A percentile compares a stretch with the other conserved stretches of the same genome.
phyloP scores from a whole-genome alignment of 371 early-diverging fungal species.

The Basidiobolus meristosporus region DNA sequence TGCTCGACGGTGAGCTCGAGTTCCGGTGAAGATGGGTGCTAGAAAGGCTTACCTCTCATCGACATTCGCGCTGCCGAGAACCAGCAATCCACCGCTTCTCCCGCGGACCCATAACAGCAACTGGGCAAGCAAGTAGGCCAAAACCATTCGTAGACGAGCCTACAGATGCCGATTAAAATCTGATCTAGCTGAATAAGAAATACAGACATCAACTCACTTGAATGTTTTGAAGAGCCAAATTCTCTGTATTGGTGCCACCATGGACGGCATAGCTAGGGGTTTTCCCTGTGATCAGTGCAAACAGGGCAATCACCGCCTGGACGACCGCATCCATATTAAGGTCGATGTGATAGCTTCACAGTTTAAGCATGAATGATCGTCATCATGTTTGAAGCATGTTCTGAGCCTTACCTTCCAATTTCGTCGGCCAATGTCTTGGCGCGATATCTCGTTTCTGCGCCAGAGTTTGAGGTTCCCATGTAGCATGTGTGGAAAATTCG shows the following conservation, averaged over 20 bases:
- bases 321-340: conserved; percentile 77
- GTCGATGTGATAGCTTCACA: conserved; percentile 49
- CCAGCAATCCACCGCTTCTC: conserved; percentile 56
- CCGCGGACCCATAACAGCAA: conserved; percentile 79
- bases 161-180: conserved; percentile 5
- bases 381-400: neutral
- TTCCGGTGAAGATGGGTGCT: neutral
- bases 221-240: conserved; percentile 91
- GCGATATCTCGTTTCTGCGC: conserved; percentile 61
- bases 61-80: conserved; percentile 89
- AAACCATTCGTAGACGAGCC: conserved; percentile 89
- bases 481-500: conserved; percentile 87
- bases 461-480: conserved; percentile 87
- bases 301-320: conserved; percentile 47
- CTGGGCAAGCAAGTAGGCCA: conserved; percentile 89
- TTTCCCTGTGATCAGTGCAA: conserved; percentile 55
- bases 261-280: conserved; percentile 61
- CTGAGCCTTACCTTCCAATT: conserved; percentile 43
- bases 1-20: too few species aligned
- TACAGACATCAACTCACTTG: conserved; percentile 21
- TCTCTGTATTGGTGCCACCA: conserved; percentile 75
- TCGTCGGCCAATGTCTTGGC: conserved; percentile 57
- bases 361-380: neutral
- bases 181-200: neutral
- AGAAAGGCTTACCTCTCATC: conserved; percentile 58